Base-by-base conservation (phyloP, 2,329 filamentous ascomycete genomes). In the Xylaria sp. region DNA sequence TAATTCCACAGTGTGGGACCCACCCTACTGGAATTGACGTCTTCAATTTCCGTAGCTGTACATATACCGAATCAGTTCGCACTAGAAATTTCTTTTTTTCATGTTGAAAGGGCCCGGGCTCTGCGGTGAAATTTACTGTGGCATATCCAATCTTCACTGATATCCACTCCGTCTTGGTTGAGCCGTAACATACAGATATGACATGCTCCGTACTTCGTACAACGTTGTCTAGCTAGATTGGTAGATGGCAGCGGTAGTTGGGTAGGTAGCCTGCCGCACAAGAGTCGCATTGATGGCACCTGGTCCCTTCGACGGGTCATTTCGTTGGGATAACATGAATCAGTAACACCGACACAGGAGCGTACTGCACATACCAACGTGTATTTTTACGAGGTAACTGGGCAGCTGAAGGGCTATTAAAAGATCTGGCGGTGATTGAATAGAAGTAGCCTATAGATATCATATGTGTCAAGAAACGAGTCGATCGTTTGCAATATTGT, bases 271-370 rank as follows among this genome's bases (percentile, higher is more conserved):
- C 10, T 46, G 23, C 36, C 31, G 56, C 23, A 59, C 36, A n/a
- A 46, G 38, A 44, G 36, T 59, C 10, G 38, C 9, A 31, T 44
- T 13, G 56, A 59, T 46, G 56, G 26, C 56, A 42, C 36, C 36
- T n/a, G 38, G 59, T 54, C n/a, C n/a, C 20, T 38, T 60, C 2
- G 48, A 44, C 48, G 57, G 57, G 57, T 51, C 63, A 60, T 54
- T 60, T 48, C 57, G 57, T 56, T 60, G 63, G 63, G 57, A 65
- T 31, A 53, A 33, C 31, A 54, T 36, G 33, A 59, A 46, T 33
- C 36, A 58, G 15, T 46, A 51, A 51, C 23, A 11, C 54, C 31
- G 26, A 23, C 54, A 58, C 23, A 23, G n/a, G 13, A n/a, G 20
- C 36, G n/a, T 31, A 42, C 20, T 28, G 36, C 54, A 20, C 36